phyloP scores from a whole-genome alignment of 495 filamentous ascomycete species.

The Trichocladium uniseriatum region DNA sequence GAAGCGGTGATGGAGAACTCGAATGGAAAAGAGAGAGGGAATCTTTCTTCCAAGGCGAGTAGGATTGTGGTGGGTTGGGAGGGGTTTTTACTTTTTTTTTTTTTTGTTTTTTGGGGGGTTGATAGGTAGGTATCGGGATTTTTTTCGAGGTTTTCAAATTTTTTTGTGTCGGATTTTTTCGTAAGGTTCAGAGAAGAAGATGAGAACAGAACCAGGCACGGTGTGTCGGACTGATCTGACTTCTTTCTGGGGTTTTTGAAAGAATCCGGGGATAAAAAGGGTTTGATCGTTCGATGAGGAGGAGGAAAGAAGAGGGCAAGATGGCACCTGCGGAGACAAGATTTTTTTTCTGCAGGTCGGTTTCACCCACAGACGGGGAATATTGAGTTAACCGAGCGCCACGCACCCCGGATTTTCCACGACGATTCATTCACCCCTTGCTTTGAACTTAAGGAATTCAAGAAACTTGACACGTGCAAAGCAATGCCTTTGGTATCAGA shows the following conservation, averaged over 20 bases:
- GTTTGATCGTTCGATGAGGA: slow-evolving; percentile 21
- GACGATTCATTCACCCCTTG: too few relatives aligned
- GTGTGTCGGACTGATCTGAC: slow-evolving; percentile 27
- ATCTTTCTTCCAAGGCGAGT: slow-evolving; percentile 13
- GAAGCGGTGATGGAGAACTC: slow-evolving; percentile 10
- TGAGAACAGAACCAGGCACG: slow-evolving; percentile 24
- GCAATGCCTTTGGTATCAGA: too few relatives aligned
- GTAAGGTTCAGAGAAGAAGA: slow-evolving; percentile 26
- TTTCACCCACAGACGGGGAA: slow-evolving; percentile 6
- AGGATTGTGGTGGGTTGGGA: neutral
- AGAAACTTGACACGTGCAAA: too few relatives aligned
- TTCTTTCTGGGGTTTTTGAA: slow-evolving; percentile 25
- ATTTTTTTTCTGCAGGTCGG: slow-evolving; percentile 21
- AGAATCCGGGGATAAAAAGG: slow-evolving; percentile 25
- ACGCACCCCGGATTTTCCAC: neutral
- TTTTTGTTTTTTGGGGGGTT: slow-evolving; percentile 16
- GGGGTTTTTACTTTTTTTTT: slow-evolving; percentile 20
- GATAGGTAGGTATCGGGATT: slow-evolving; percentile 29
- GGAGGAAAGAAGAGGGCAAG: slow-evolving; percentile 20
- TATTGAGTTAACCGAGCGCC: slow-evolving; percentile 15
- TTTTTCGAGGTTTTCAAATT: slow-evolving; percentile 41
- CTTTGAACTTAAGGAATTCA: too few relatives aligned
- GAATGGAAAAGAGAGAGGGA: slow-evolving; percentile 10
- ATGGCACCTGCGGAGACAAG: slow-evolving; percentile 21
- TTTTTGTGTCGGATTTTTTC: slow-evolving; percentile 36